Evolutionary conservation across 345 rosid species (phyloP).

Genomic region (Luvunga scandens): DNA sequence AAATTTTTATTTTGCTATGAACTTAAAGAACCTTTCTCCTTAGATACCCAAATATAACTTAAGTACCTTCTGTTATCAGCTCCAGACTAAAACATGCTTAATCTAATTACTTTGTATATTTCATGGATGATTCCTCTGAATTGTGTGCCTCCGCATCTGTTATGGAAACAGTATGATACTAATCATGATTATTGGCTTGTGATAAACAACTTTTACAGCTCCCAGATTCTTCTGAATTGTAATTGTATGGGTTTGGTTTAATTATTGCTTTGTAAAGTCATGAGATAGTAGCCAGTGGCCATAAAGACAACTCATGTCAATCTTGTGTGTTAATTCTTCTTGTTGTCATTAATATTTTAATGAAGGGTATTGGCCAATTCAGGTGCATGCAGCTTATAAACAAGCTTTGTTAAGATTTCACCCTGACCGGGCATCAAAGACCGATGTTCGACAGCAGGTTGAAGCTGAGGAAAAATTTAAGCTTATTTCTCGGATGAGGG

Average conservation of each 20-base stretch:
- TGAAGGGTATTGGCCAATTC: slow-evolving; percentile 21
- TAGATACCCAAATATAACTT: background rate
- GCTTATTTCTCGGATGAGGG: slow-evolving; percentile 84
- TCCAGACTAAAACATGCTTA: background rate
- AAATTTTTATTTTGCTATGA: background rate
- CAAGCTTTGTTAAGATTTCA: slow-evolving; percentile 74
- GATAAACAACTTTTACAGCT: background rate
- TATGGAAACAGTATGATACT: no score
- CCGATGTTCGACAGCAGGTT: slow-evolving; percentile 65
- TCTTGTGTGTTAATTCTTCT: background rate
- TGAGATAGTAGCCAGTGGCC: background rate
- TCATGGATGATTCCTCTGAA: background rate
- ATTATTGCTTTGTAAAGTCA: background rate
- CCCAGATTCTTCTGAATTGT: background rate
- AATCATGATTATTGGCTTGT: background rate
- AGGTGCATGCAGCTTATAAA: slow-evolving; percentile 82
- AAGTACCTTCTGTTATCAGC: background rate
- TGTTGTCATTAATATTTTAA: background rate
- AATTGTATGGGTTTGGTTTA: background rate
- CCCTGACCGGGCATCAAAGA: slow-evolving; percentile 76
- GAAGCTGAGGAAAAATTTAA: slow-evolving; percentile 94
- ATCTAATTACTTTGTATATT: background rate
- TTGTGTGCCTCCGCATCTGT: background rate
- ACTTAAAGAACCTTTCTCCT: background rate
- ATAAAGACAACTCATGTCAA: background rate